A percentile compares a stretch with the other conserved stretches of the same genome.
These are phyloP conservation scores for Diphasiastrum complanatum DNA, from an alignment of 83 land plant genomes.

Conservation along the genomic window DNA sequence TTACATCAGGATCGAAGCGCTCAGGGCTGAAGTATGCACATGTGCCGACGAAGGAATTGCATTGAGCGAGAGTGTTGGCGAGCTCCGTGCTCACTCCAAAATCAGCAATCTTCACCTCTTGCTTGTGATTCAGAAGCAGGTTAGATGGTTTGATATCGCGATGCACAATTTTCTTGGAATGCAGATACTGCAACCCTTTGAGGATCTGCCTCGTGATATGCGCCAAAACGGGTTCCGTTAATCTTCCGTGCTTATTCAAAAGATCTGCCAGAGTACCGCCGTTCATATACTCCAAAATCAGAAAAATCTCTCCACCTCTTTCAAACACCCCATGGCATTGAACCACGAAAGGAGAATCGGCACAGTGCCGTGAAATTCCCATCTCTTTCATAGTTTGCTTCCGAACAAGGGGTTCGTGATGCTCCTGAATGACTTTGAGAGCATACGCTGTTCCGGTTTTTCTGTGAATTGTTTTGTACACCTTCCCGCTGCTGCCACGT, in stretches of 20 bases:
- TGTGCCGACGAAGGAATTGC: constrained; percentile 48
- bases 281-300: constrained; percentile 31
- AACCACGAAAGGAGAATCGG: constrained; percentile 51
- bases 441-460: constrained; percentile 42
- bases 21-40: constrained; percentile 66
- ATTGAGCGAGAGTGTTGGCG: constrained; percentile 26
- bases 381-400: constrained; percentile 41
- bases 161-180: constrained; percentile 45
- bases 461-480: constrained; percentile 55
- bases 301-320: constrained; percentile 31
- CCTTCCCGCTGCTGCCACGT: constrained; percentile 69
- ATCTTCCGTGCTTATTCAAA: constrained; percentile 1
- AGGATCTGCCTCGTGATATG: constrained; percentile 33
- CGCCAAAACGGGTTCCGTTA: constrained; percentile 28
- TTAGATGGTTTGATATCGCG: constrained; percentile 67
- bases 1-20: constrained; percentile 48
- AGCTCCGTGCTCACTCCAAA: constrained; percentile 51
- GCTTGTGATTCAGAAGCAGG: constrained; percentile 31
- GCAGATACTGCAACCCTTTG: constrained; percentile 42
- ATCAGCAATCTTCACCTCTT: constrained; percentile 57
- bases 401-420: constrained; percentile 23
- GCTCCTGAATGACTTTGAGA: constrained; percentile 45
- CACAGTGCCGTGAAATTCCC: constrained; percentile 38
- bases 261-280: constrained; percentile 29
- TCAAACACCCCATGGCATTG: constrained; percentile 49